Evolutionary conservation across 495 filamentous ascomycete genomes (phyloP), one percentile per base, ranked within the genome.

Genomic region (Lophium mytilinum): DNA sequence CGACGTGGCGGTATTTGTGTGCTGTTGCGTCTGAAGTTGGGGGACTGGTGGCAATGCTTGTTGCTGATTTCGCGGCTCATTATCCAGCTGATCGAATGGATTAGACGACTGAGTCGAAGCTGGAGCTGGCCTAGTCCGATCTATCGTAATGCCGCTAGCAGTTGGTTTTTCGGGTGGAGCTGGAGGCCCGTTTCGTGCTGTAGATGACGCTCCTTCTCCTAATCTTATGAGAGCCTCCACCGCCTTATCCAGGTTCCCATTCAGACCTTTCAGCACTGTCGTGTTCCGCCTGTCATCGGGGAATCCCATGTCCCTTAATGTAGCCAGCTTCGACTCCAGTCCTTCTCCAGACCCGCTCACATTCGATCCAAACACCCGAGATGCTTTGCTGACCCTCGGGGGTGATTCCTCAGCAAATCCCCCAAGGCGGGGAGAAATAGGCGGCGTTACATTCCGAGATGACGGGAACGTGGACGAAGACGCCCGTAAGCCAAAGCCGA

Each of bases 231-330:
- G 68, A 14, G 90, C 83, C 68, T 96, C 92, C 34, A 96, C 80
- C 0, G 90, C 78, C 65, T 83, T 86, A 54, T 95, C 87, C 40
- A 98, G 61, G 64, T 94, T 90, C 1, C 94, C 93, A 55, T 83
- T 78, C 7, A 90, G 75, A 10, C 86, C 85, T 56, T 88, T 87
- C 24, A 98, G 71, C 21, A 96, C 83, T 52, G 83, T 82, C 11
- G 81, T 72, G 61, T 94, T 97, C 45, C 86, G 80, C 57, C 83
- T 84, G 37, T 92, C 86, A 66, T 98, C 89, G 35, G 69, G 77
- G 64, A 98, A 98, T 0, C 93, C 93, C 93, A 97, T 96, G 52
- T 95, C 89, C 48, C 82, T 79, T 51, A 98, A 74, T 14, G 80
- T 83, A 9, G 80, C 79, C 66, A 98, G 72, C 70, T 96, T 95